Base-by-base conservation (phyloP, 129 eudicot genomes). In the Chrysanthemum lavandulifolium region DNA sequence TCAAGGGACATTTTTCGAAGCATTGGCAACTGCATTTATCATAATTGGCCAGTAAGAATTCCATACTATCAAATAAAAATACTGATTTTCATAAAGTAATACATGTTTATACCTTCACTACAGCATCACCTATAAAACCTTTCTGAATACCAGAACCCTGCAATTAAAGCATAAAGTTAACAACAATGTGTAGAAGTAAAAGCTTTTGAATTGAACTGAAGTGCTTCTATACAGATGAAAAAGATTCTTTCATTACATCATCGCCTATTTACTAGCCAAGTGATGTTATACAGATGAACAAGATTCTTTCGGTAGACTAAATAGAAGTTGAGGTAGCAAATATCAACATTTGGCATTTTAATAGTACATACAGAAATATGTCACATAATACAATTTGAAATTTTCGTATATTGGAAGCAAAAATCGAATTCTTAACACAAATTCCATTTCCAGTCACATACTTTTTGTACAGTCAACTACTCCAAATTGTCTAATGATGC, bases 1-100 rank as follows among this genome's bases (percentile, higher is more conserved):
- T 93, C 98, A 19, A 93, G 84, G 69, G 98, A 87, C 13, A 89
- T 67, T 76, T 82, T 89, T 4, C 96, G 90, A 71, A 93, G 96
- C 96, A 89, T 84, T 33, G 96, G 95, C 82, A 93, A 27, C 98
- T 92, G 85, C 63, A 73, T 62, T 71, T 55, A 76, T 54, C 69
- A 82, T 10, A 47, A 29, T 80, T 25, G 40, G 60, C 55, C 54
- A 10, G 74, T 60, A 65, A 5, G 59, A 13, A 11, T 9, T 74
- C 3, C 13, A 48, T 27, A 68, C 45, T 72, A 49, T 54, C 14
- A 4, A 48, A 50, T 49, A 13, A 77, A 25, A 12, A 68, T 53
- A 18, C 1, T 11, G 2, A 13, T 40, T 40, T 40, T 40, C 10
- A 13, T 31, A 12, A 25, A 16, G 11, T 7, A 14, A 6, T 14